A percentile compares a stretch with the other conserved stretches of the same genome.
These are phyloP conservation scores for Epichloe glyceriae DNA, from an alignment of 2,329 filamentous ascomycete genomes.

Conservation along the genomic window DNA sequence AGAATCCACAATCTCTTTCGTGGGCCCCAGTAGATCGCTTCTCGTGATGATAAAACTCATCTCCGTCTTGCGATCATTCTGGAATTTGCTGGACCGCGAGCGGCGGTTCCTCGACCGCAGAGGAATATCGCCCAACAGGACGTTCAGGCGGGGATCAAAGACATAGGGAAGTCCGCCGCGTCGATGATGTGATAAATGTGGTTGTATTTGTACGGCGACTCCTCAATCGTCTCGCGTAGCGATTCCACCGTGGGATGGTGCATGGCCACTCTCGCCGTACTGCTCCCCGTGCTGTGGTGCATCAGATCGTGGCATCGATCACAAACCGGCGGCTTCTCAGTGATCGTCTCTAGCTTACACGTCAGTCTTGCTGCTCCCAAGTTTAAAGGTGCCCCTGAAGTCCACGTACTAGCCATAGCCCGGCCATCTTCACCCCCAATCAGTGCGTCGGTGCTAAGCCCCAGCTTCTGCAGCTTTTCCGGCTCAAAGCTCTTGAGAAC, in stretches of 20 bases:
- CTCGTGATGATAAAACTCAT: slow-evolving; percentile 87
- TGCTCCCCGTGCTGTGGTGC: slow-evolving; percentile 54
- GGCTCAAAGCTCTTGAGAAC: slow-evolving; percentile 30
- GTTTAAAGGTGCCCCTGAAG: too few relatives aligned
- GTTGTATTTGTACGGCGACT: slow-evolving; percentile 82
- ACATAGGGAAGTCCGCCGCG: slow-evolving; percentile 94
- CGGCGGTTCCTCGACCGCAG: slow-evolving; percentile 72
- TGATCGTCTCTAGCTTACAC: background rate
- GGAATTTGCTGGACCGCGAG: slow-evolving; percentile 52
- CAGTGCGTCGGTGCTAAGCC: slow-evolving; percentile 30
- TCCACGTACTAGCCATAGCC: slow-evolving; percentile 1
- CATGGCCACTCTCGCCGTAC: slow-evolving; percentile 41
- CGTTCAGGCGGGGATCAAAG: slow-evolving; percentile 63
- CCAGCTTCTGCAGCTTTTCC: slow-evolving; percentile 29
- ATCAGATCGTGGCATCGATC: slow-evolving; percentile 75
- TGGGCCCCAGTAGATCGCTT: slow-evolving; percentile 72
- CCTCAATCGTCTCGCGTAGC: slow-evolving; percentile 70
- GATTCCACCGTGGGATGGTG: slow-evolving; percentile 70
- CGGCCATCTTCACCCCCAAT: slow-evolving; percentile 7
- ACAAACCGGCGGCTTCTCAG: slow-evolving; percentile 50
- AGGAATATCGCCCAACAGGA: slow-evolving; percentile 56
- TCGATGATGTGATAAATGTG: slow-evolving; percentile 94
- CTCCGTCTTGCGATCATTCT: slow-evolving; percentile 55
- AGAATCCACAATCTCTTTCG: slow-evolving; percentile 68
- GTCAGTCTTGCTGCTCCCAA: background rate